Evolutionary conservation across 495 filamentous ascomycete species (phyloP).

Genomic region (Aspergillus avenaceus): DNA sequence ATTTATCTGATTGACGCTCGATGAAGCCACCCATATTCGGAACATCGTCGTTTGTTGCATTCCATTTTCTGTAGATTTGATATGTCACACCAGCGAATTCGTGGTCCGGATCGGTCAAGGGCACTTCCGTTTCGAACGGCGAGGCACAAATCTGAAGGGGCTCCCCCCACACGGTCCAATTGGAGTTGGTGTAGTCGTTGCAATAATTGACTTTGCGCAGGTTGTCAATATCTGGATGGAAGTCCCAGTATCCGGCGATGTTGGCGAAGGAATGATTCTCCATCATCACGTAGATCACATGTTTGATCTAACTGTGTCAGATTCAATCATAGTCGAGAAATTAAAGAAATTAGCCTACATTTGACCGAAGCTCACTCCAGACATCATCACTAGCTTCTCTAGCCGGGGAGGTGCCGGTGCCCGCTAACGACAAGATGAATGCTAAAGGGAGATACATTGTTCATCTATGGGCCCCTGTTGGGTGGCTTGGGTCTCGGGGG

Average conservation of each 20-base stretch:
- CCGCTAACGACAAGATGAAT: conserved; percentile 11
- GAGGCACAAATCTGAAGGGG: conserved; percentile 36
- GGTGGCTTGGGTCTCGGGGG: neutral
- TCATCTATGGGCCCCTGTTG: neutral
- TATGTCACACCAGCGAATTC: conserved; percentile 38
- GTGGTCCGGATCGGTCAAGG: conserved; percentile 37
- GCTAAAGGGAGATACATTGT: conserved; percentile 18
- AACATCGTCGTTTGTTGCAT: conserved; percentile 29
- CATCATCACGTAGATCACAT: conserved; percentile 42
- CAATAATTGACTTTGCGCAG: conserved; percentile 31
- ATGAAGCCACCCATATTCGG: conserved; percentile 42
- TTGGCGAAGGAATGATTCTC: conserved; percentile 47
- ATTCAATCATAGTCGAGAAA: neutral
- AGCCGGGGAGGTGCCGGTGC: conserved; percentile 11
- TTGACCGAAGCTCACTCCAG: conserved; percentile 27
- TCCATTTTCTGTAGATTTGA: conserved; percentile 41
- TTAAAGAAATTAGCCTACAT: conserved; percentile 15
- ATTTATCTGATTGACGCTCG: conserved; percentile 41
- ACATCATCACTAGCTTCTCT: conserved; percentile 9
- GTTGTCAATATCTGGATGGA: conserved; percentile 38
- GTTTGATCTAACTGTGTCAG: conserved; percentile 31
- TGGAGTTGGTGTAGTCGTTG: conserved; percentile 41
- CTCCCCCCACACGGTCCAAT: conserved; percentile 40
- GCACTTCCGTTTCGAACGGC: conserved; percentile 38
- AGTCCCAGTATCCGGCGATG: conserved; percentile 41